Evolutionary conservation across 225 moss, liverwort and hornwort species (phyloP).

Genomic region (Straminergon stramineum): DNA sequence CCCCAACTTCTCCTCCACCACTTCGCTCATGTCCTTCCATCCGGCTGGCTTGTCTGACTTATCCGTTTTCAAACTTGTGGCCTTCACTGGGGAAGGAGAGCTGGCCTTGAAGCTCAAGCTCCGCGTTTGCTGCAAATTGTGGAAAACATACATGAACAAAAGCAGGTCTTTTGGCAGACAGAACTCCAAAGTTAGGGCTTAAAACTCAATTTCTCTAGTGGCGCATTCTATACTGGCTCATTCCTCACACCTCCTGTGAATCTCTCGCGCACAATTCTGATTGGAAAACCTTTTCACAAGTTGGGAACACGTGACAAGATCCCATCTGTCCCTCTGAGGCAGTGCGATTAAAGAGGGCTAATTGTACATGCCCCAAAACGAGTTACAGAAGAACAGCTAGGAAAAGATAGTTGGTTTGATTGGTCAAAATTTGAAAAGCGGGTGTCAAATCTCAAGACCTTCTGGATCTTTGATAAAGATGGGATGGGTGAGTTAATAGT

Average conservation of each 20-base stretch:
- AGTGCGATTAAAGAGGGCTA: not conserved
- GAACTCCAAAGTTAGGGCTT: not conserved
- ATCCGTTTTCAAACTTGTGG: constrained; percentile 67
- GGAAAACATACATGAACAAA: not conserved
- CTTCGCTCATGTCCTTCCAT: constrained; percentile 41
- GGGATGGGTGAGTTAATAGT: too few relatives aligned
- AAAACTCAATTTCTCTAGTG: not conserved
- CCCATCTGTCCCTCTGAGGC: not conserved
- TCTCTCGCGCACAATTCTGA: not conserved
- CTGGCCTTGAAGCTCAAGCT: constrained; percentile 21
- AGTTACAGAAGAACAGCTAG: not conserved
- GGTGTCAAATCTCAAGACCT: too few relatives aligned
- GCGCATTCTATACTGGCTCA: not conserved
- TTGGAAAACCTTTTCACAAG: not conserved
- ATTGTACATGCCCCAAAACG: not conserved
- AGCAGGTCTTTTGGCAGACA: not conserved
- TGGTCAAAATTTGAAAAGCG: too few relatives aligned
- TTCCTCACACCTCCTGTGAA: not conserved
- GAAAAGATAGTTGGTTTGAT: not conserved
- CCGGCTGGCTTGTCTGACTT: constrained; percentile 56
- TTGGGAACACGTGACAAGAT: not conserved
- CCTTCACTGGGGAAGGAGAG: constrained; percentile 29
- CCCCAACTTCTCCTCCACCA: constrained; percentile 38
- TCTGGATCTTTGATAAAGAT: too few relatives aligned
- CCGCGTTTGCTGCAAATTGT: constrained; percentile 21